Conservation (phyloP, 2,329 filamentous ascomycete species). For the Microascus cirrosus region DNA sequence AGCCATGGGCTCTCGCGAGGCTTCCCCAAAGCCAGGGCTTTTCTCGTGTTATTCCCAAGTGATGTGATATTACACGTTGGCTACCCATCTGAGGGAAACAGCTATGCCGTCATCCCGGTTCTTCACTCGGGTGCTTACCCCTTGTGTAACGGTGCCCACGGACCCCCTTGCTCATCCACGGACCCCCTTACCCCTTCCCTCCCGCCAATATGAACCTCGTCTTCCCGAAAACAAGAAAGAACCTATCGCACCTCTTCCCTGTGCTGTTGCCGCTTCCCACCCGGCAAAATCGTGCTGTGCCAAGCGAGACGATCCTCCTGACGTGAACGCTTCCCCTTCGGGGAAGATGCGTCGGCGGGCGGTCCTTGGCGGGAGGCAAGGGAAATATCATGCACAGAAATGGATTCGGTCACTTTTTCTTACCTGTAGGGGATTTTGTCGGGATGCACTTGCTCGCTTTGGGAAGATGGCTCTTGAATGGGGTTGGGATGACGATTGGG, state of each 20-base stretch:
- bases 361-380: neutral
- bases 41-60: neutral
- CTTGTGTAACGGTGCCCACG: neutral
- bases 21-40: no score
- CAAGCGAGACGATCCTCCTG: neutral
- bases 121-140: neutral
- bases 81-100: no score
- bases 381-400: neutral
- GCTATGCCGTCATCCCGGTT: neutral
- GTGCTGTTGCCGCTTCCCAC: neutral
- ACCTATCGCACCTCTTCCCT: neutral
- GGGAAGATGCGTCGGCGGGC: neutral
- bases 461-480: neutral
- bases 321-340: neutral
- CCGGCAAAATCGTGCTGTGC: neutral
- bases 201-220: neutral
- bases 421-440: neutral
- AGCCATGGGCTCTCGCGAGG: neutral
- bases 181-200: no score
- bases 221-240: neutral
- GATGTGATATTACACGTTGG: no score
- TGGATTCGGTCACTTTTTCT: neutral
- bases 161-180: neutral
- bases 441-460: neutral
- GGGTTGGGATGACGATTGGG: neutral